A percentile compares a stretch with the other conserved stretches of the same genome.
phyloP scores from a whole-genome alignment of 2,329 filamentous ascomycete species.

The Cephalotrichum gorgonifer region DNA sequence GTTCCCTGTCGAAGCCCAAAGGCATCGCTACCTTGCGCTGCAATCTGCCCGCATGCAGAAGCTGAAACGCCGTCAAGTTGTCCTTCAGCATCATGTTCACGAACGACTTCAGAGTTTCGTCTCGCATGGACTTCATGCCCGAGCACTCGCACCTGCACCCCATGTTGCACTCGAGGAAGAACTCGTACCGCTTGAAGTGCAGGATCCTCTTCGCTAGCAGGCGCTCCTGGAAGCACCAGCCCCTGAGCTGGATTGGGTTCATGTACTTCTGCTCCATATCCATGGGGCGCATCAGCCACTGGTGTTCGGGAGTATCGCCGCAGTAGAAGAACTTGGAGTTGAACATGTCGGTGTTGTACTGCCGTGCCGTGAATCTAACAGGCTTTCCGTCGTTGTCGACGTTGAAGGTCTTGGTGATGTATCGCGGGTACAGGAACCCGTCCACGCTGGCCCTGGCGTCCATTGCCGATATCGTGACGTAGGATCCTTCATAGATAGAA shows the following conservation, averaged over 20 bases:
- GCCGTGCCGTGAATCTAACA: background rate
- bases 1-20: too few relatives aligned
- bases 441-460: too few relatives aligned
- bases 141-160: constrained; percentile 16
- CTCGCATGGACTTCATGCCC: constrained; percentile 2
- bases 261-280: background rate
- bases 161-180: constrained; percentile 14
- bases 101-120: constrained; percentile 8
- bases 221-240: constrained; percentile 20
- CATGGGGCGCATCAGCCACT: constrained; percentile 1
- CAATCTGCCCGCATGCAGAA: too few relatives aligned
- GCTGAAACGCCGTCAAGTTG: too few relatives aligned
- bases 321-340: constrained; percentile 1
- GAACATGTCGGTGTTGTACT: background rate
- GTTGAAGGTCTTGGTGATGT: too few relatives aligned
- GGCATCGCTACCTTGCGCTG: too few relatives aligned
- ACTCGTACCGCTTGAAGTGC: constrained; percentile 16
- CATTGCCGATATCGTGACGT: too few relatives aligned
- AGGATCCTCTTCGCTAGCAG: constrained; percentile 15
- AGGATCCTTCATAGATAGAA: too few relatives aligned
- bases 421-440: too few relatives aligned
- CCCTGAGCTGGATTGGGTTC: constrained; percentile 13
- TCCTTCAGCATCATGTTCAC: constrained; percentile 7
- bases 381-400: too few relatives aligned
- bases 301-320: constrained; percentile 4